These are phyloP conservation scores for Mortierella sp. DNA, from an alignment of 371 early-diverging fungal species.

Conservation along the genomic window DNA sequence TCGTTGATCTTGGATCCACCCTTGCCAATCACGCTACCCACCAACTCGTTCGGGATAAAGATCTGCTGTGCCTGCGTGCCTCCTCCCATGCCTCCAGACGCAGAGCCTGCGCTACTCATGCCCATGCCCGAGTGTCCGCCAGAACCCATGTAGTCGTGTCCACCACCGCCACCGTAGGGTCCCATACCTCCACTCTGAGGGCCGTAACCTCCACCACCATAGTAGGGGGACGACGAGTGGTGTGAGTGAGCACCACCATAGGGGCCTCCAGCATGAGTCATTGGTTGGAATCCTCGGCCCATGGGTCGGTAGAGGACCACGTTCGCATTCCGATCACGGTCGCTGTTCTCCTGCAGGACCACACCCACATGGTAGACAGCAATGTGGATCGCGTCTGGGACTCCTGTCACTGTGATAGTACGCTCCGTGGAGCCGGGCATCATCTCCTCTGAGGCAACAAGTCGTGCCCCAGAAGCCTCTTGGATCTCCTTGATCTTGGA, in stretches of 20 bases:
- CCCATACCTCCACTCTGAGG: constrained; percentile 42
- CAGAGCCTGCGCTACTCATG: too few species aligned
- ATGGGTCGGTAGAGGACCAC: constrained; percentile 65
- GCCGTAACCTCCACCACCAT: constrained; percentile 3
- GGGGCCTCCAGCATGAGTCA: too few species aligned
- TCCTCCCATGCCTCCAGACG: constrained; percentile 1
- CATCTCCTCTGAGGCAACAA: constrained; percentile 78
- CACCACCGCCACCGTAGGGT: constrained; percentile 22
- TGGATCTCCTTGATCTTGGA: constrained; percentile 85
- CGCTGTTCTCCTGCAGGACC: constrained; percentile 61
- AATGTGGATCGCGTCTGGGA: constrained; percentile 73
- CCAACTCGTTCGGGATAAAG: constrained; percentile 81
- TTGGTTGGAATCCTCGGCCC: constrained; percentile 22
- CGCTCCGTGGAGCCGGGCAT: constrained; percentile 78
- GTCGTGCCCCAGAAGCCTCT: constrained; percentile 77
- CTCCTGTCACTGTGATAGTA: constrained; percentile 82
- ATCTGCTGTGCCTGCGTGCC: constrained; percentile 73
- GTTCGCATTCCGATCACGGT: constrained; percentile 49
- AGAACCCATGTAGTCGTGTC: constrained; percentile 40
- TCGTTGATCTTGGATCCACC: constrained; percentile 84
- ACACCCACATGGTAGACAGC: constrained; percentile 74
- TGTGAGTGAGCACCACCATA: not conserved
- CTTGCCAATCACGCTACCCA: constrained; percentile 86
- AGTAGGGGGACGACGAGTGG: constrained; percentile 3
- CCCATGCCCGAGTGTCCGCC: constrained; percentile 12